phyloP scores from a whole-genome alignment of 768 basidiomycete genomes.

The Psilocybe azurescens region DNA sequence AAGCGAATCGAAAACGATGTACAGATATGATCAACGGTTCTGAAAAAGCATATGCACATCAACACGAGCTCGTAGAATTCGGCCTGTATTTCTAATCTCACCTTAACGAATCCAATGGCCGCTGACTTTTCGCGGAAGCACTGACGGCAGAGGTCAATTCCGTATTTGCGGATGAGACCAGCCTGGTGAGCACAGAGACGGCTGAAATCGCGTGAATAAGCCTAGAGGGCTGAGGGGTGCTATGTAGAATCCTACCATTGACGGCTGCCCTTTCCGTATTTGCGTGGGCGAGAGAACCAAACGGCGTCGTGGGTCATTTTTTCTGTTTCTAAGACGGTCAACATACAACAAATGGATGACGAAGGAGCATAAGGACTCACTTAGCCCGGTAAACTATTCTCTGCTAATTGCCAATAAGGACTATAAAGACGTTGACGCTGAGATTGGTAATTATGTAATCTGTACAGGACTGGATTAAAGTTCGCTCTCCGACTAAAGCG shows the following conservation, averaged over 20 bases:
- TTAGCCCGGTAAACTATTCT: constrained; percentile 29
- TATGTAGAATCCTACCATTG: constrained; percentile 71
- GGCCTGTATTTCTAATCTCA: constrained; percentile 35
- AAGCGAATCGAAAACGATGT: constrained; percentile 18
- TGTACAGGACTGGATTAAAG: constrained; percentile 42
- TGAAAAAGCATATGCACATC: constrained; percentile 13
- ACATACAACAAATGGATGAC: neutral
- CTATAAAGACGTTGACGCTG: constrained; percentile 17
- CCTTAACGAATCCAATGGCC: constrained; percentile 95
- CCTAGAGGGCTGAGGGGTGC: constrained; percentile 2
- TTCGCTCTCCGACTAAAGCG: constrained; percentile 34
- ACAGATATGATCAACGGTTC: constrained; percentile 32
- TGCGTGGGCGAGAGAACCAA: constrained; percentile 97
- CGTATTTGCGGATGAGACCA: constrained; percentile 97
- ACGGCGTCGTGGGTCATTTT: constrained; percentile 98
- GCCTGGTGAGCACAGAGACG: constrained; percentile 97
- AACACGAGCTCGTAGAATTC: neutral
- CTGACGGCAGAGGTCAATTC: constrained; percentile 96
- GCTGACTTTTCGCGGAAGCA: constrained; percentile 97
- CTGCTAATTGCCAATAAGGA: constrained; percentile 25
- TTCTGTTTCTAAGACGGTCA: constrained; percentile 17
- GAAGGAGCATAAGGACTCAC: constrained; percentile 31
- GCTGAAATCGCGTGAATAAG: constrained; percentile 46
- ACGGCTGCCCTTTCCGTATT: constrained; percentile 93
- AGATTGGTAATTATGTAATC: constrained; percentile 39